These are phyloP conservation scores for Plasmopara halstedii DNA, from an alignment of 352 stramenopile species.

Conservation along the genomic window DNA sequence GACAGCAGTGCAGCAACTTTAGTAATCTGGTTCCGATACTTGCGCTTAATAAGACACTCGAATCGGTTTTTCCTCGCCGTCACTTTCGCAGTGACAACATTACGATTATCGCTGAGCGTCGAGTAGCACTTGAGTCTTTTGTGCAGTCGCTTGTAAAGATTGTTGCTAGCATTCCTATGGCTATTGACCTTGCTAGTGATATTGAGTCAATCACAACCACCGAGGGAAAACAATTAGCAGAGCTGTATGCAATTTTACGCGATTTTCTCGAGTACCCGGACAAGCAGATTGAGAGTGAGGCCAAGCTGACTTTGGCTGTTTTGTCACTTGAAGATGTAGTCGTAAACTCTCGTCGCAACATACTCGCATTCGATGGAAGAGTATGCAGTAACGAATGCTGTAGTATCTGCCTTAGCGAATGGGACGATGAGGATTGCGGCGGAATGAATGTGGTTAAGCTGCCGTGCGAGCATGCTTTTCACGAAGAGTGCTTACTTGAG, in stretches of 20 bases:
- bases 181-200: constrained; percentile 7
- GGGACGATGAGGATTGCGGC: constrained; percentile 72
- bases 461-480: constrained; percentile 76
- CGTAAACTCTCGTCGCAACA: constrained; percentile 60
- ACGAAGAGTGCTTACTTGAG: constrained; percentile 82
- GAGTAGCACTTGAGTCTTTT: constrained; percentile 60
- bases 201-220: constrained; percentile 4
- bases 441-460: constrained; percentile 81
- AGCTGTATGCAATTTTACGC: constrained; percentile 64
- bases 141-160: constrained; percentile 79
- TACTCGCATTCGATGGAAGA: constrained; percentile 36
- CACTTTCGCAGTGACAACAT: constrained; percentile 66
- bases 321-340: constrained; percentile 79
- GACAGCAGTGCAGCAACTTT: constrained; percentile 9
- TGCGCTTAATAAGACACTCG: constrained; percentile 44
- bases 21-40: constrained; percentile 17
- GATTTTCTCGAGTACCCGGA: constrained; percentile 81
- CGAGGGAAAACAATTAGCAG: constrained; percentile 38
- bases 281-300: constrained; percentile 82
- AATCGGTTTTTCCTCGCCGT: constrained; percentile 54
- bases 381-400: constrained; percentile 61
- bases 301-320: constrained; percentile 74
- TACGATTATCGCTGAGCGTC: constrained; percentile 67
- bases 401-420: constrained; percentile 78
- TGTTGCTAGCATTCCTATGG: constrained; percentile 66